Evolutionary conservation across 805 yeast genomes (phyloP), one percentile per base, ranked within the genome.

Genomic region (Scheffersomyces coipomensis): DNA sequence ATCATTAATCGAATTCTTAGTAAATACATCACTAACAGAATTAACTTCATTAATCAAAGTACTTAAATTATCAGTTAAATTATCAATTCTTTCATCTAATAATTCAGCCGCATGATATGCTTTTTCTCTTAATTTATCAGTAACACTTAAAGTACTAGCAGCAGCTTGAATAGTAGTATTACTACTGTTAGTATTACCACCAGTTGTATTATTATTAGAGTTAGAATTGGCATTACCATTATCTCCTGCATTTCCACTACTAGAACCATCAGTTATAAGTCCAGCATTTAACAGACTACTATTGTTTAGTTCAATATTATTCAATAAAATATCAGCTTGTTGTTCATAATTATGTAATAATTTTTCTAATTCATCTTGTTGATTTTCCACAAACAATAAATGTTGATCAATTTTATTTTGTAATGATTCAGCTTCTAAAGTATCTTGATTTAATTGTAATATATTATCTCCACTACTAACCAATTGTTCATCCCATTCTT

Each of bases 331-430:
- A 45, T 81, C 85, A 2, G 83, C 81, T 55, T 85, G 88, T 46
- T 68, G 73, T 60, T 93, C 98, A 55, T 90, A 90, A 45, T 83
- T 83, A 47, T 85, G 85, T 46, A 93, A 74, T 51, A 91, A 75
- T 12, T 76, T 71, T 43, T 91, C 99, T 35, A 93, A 68, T 53
- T 91, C 98, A 42, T 86, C 88, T 57, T 93, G 99, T 59, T 93
- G 98, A 50, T 84, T 83, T 54, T 85, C 93, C 36, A 93, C 85
- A 55, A 89, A 91, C 29, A 81, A 70, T 40, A 93, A 70, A 29
- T 89, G 84, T 60, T 89, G 97, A 50, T 93, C 98, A 34, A 93
- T 83, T 50, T 84, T 85, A 31, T 73, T 71, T 56, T 91, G 97
- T 37, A 86, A 79, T 48, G 84, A 86, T 53, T 90, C 97, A 4